Evolutionary conservation across 2,329 filamentous ascomycete genomes (phyloP).

Genomic region (Beauveria rudraprayagi): DNA sequence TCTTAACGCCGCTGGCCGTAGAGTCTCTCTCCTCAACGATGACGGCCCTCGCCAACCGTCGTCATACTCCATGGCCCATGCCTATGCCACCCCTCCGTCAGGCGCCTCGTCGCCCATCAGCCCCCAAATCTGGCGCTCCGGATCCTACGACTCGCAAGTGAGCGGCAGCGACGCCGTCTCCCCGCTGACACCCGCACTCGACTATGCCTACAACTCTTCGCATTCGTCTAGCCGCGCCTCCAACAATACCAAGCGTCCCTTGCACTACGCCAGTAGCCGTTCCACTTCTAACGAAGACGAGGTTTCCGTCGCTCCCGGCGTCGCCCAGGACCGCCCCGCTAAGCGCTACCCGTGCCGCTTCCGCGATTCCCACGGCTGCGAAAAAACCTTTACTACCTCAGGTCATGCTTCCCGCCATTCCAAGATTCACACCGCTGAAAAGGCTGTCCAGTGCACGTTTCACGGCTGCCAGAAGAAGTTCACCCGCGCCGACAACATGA

Average conservation of each 20-base stretch:
- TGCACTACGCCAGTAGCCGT: slow-evolving; percentile 35
- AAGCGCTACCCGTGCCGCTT: slow-evolving; percentile 71
- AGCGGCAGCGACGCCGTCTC: slow-evolving; percentile 42
- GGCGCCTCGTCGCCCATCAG: slow-evolving; percentile 41
- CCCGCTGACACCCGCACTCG: slow-evolving; percentile 46
- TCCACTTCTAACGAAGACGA: slow-evolving; percentile 46
- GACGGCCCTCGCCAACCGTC: slow-evolving; percentile 33
- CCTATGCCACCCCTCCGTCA: slow-evolving; percentile 28
- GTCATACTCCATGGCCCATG: slow-evolving; percentile 25
- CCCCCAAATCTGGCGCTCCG: slow-evolving; percentile 50
- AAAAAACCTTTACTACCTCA: slow-evolving; percentile 76
- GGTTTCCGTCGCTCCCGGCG: slow-evolving; percentile 31
- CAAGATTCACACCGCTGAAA: slow-evolving; percentile 77
- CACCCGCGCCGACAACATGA: slow-evolving; percentile 79
- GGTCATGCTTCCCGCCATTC: slow-evolving; percentile 79
- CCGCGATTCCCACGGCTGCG: slow-evolving; percentile 62
- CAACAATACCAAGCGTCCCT: slow-evolving; percentile 33
- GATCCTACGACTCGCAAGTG: slow-evolving; percentile 54
- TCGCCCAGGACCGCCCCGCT: slow-evolving; percentile 37
- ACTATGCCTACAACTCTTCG: slow-evolving; percentile 31
- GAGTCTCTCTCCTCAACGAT: slow-evolving; percentile 54
- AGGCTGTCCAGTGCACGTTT: slow-evolving; percentile 61
- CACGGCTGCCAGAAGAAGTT: slow-evolving; percentile 71
- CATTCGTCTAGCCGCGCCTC: slow-evolving; percentile 22
- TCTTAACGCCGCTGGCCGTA: slow-evolving; percentile 47